phyloP scores from a whole-genome alignment of 2,329 filamentous ascomycete genomes.

The Scedosporium dehoogii region DNA sequence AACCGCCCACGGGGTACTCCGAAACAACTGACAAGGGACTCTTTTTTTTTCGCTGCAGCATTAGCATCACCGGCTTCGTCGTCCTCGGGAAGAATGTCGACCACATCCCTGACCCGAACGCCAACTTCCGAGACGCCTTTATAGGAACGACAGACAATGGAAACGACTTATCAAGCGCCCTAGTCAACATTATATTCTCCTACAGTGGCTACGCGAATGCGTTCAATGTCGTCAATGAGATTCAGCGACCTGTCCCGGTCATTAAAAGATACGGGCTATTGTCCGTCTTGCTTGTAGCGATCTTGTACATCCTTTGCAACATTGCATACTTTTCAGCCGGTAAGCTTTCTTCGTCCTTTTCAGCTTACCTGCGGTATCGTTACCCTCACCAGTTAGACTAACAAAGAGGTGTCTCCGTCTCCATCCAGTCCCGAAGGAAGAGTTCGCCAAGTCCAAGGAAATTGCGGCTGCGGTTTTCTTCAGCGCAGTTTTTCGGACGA shows the following conservation, averaged over 20 bases:
- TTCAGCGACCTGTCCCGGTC: slow-evolving; percentile 48
- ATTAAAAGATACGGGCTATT: slow-evolving; percentile 39
- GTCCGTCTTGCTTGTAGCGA: slow-evolving; percentile 39
- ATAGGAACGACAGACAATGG: slow-evolving; percentile 23
- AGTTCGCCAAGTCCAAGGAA: slow-evolving; percentile 41
- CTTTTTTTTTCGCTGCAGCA: slow-evolving; percentile 13
- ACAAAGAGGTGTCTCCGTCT: background rate
- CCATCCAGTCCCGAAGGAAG: slow-evolving; percentile 34
- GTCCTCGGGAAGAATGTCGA: slow-evolving; percentile 35
- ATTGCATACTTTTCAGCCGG: slow-evolving; percentile 50
- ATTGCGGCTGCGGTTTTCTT: slow-evolving; percentile 51
- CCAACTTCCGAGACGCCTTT: slow-evolving; percentile 27
- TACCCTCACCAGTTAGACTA: background rate
- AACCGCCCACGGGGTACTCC: no score
- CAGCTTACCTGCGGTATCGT: background rate
- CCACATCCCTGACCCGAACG: slow-evolving; percentile 19
- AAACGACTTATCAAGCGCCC: slow-evolving; percentile 30
- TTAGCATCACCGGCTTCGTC: slow-evolving; percentile 50
- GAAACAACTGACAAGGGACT: background rate
- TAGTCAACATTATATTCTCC: slow-evolving; percentile 50
- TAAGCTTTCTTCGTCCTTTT: slow-evolving; percentile 8
- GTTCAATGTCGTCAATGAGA: slow-evolving; percentile 53
- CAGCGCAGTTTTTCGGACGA: slow-evolving; percentile 42
- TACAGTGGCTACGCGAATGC: slow-evolving; percentile 49
- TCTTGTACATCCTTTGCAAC: slow-evolving; percentile 49